A percentile compares a stretch with the other conserved stretches of the same genome.
phyloP scores from a whole-genome alignment of 2,329 filamentous ascomycete species.

The Coniosporium tulheliwenetii region DNA sequence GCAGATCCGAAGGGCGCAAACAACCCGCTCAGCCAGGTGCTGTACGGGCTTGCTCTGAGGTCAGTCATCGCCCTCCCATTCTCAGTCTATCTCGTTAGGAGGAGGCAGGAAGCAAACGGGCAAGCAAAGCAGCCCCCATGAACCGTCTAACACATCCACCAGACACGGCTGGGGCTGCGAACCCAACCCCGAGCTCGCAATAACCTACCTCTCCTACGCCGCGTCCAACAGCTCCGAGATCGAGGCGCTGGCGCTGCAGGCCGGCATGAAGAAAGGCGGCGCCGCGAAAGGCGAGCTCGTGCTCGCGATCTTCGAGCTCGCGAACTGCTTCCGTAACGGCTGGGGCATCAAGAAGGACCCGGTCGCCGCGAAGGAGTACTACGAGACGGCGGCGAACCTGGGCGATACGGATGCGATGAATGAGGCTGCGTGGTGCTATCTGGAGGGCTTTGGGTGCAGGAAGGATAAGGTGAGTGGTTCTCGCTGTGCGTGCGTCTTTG shows the following conservation, averaged over 20 bases:
- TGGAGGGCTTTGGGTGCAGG: slow-evolving; percentile 91
- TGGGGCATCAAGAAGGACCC: slow-evolving; percentile 85
- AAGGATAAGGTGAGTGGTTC: slow-evolving; percentile 80
- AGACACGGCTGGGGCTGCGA: slow-evolving; percentile 89
- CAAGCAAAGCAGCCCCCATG: background rate
- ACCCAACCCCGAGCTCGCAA: slow-evolving; percentile 54
- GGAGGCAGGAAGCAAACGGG: background rate
- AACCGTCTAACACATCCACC: slow-evolving; percentile 4
- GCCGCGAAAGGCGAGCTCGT: slow-evolving; percentile 92
- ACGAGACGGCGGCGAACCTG: slow-evolving; percentile 91
- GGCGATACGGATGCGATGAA: slow-evolving; percentile 98
- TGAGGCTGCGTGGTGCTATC: slow-evolving; percentile 87
- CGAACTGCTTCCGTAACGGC: slow-evolving; percentile 81
- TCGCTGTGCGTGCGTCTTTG: background rate
- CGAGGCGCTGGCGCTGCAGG: slow-evolving; percentile 69
- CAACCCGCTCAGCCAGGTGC: slow-evolving; percentile 85
- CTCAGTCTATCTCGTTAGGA: slow-evolving; percentile 1
- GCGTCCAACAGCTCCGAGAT: slow-evolving; percentile 81
- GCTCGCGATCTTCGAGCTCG: slow-evolving; percentile 89
- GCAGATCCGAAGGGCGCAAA: slow-evolving; percentile 75
- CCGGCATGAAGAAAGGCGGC: slow-evolving; percentile 84
- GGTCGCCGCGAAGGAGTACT: slow-evolving; percentile 76
- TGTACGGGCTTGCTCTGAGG: slow-evolving; percentile 85
- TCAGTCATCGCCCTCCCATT: slow-evolving; percentile 26
- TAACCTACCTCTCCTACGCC: slow-evolving; percentile 74